Percentiles rank a stretch among this genome's conserved stretches.
Conservation (phyloP, 1,139 yeast genomes). For the Dujonia santamariae region DNA sequence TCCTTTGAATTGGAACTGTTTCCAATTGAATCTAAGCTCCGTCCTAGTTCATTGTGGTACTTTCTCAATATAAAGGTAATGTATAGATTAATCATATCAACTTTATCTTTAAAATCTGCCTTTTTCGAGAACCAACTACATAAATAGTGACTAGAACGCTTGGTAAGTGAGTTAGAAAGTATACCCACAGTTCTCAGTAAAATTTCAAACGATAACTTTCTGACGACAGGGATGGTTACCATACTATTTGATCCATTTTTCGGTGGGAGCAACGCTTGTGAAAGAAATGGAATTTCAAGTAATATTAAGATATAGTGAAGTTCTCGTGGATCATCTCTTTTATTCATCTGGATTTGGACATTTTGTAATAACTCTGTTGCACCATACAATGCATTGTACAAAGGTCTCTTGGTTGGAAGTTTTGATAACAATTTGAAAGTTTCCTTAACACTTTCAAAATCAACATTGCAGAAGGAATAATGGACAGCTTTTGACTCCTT, state of each 20-base stretch:
- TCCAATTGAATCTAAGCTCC: too few relatives aligned
- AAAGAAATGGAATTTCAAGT: conserved; percentile 60
- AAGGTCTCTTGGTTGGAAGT: conserved; percentile 60
- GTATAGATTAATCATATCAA: conserved; percentile 59
- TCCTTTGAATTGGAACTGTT: conserved; percentile 16
- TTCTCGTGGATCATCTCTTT: conserved; percentile 30
- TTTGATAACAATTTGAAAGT: conserved; percentile 40
- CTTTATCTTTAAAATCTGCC: conserved; percentile 40
- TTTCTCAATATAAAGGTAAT: conserved; percentile 59
- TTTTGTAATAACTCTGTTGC: conserved; percentile 47
- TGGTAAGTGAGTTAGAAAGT: conserved; percentile 48
- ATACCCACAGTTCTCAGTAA: conserved; percentile 66
- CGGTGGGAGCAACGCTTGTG: conserved; percentile 39
- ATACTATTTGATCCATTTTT: conserved; percentile 18
- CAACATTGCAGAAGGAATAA: conserved; percentile 43
- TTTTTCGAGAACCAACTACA: conserved; percentile 56
- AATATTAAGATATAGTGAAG: conserved; percentile 57
- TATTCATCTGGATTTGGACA: conserved; percentile 27
- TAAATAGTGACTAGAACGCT: conserved; percentile 39
- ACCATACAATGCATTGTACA: conserved; percentile 49
- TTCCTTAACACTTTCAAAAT: conserved; percentile 40
- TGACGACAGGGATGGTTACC: conserved; percentile 51
- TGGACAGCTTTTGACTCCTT: conserved; percentile 21
- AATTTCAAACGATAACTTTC: conserved; percentile 58
- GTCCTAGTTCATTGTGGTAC: conserved; percentile 34